Evolutionary conservation across 176 grass and related monocot species (phyloP).

Genomic region (Poa annua): DNA sequence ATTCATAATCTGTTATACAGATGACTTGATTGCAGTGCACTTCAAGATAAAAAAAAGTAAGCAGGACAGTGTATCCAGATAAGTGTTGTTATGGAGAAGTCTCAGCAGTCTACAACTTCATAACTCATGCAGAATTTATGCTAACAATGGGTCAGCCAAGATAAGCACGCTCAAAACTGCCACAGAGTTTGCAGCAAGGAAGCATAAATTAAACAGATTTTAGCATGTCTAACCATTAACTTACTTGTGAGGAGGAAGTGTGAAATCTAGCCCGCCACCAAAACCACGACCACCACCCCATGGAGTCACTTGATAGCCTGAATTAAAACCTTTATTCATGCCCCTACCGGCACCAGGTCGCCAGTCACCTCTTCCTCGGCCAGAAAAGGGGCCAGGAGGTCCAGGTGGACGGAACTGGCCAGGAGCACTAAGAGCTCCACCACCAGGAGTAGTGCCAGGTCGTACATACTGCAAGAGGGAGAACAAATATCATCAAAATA

Average conservation of each 20-base stretch:
- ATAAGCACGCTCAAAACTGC: not conserved
- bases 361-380: conserved; percentile 93
- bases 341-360: conserved; percentile 74
- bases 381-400: conserved; percentile 59
- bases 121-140: not conserved
- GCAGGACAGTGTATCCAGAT: conserved; percentile 6
- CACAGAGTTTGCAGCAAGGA: conserved; percentile 19
- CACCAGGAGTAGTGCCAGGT: conserved; percentile 67
- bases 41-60: not conserved
- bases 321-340: conserved; percentile 72
- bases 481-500: conserved; percentile 34
- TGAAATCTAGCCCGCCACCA: conserved; percentile 84
- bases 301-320: conserved; percentile 61
- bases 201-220: conserved; percentile 20
- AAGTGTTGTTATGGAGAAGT: conserved; percentile 15
- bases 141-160: conserved; percentile 9
- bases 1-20: not conserved
- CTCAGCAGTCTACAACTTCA: not conserved
- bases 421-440: conserved; percentile 54
- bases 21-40: conserved; percentile 8
- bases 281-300: conserved; percentile 82
- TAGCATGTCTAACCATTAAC: conserved; percentile 37
- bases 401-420: conserved; percentile 72
- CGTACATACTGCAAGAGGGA: conserved; percentile 81
- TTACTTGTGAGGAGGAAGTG: conserved; percentile 97